Conservation (phyloP, 2,329 filamentous ascomycete genomes). For the Aspergillaceae sp. region DNA sequence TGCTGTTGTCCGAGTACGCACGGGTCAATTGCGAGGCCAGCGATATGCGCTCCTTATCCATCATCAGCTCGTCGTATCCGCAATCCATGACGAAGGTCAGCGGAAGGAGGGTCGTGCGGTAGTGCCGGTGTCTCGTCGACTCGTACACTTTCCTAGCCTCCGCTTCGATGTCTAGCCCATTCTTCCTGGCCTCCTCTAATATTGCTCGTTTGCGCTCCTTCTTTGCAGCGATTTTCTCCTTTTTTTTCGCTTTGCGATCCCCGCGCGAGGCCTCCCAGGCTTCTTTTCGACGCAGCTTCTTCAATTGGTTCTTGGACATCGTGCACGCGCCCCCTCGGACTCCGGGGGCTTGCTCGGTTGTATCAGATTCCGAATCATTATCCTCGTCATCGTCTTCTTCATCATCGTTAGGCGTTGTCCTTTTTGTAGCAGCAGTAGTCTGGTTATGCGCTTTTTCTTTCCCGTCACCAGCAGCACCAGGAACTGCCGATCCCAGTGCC, state of each 20-base stretch:
- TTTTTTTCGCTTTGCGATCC: conserved; percentile 49
- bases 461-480: conserved; percentile 11
- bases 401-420: conserved; percentile 1
- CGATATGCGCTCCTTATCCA: conserved; percentile 73
- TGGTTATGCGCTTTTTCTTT: conserved; percentile 4
- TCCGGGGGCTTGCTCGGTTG: background rate
- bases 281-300: conserved; percentile 64
- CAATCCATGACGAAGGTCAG: conserved; percentile 82
- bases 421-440: background rate
- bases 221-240: conserved; percentile 47
- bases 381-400: conserved; percentile 5
- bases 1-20: conserved; percentile 79
- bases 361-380: background rate
- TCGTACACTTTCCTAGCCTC: conserved; percentile 19
- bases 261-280: conserved; percentile 67
- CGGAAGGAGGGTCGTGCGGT: conserved; percentile 53
- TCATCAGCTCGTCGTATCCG: conserved; percentile 85
- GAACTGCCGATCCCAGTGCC: conserved; percentile 22
- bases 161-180: conserved; percentile 17
- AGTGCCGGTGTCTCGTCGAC: conserved; percentile 16
- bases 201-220: conserved; percentile 41
- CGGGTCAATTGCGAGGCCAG: conserved; percentile 76
- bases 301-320: conserved; percentile 78
- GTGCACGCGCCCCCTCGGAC: conserved; percentile 9
- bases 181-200: conserved; percentile 26